Conservation (phyloP, 805 yeast genomes). For the Cyberlindnera bimundalis region DNA sequence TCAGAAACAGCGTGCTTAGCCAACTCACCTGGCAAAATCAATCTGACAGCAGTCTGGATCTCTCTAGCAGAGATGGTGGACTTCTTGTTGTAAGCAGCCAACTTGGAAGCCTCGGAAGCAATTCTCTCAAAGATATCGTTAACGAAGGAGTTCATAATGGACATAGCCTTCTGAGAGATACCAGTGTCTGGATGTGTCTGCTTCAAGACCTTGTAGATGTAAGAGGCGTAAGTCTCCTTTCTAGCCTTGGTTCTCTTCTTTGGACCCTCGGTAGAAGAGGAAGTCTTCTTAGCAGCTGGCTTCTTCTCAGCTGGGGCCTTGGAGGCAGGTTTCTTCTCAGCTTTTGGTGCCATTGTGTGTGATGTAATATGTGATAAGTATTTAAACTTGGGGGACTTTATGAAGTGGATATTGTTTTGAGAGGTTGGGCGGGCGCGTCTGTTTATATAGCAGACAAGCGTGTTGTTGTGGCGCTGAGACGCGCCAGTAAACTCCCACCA, state of each 20-base stretch:
- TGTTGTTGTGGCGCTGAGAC: conserved; percentile 3
- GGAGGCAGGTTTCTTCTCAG: conserved; percentile 62
- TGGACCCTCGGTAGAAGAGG: conserved; percentile 72
- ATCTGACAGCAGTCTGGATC: conserved; percentile 98
- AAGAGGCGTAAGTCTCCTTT: conserved; percentile 97
- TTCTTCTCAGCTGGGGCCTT: conserved; percentile 98
- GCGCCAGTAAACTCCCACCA: background rate
- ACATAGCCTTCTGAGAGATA: conserved; percentile 98
- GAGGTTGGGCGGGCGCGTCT: conserved; percentile 7
- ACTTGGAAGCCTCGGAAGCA: conserved; percentile 96
- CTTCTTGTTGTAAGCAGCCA: conserved; percentile 98
- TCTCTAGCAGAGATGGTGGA: conserved; percentile 98
- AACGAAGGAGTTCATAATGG: conserved; percentile 97
- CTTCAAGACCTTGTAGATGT: conserved; percentile 96
- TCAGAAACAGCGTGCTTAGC: conserved; percentile 99
- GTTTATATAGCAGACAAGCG: conserved; percentile 11
- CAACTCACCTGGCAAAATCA: conserved; percentile 97
- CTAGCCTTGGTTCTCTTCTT: conserved; percentile 95
- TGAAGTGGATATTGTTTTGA: too few species aligned
- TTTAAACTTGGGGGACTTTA: background rate
- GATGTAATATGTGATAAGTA: conserved; percentile 5
- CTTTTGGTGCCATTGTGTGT: conserved; percentile 62
- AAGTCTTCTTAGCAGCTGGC: conserved; percentile 83
- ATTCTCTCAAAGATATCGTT: conserved; percentile 98
- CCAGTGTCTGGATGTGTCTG: conserved; percentile 99